phyloP scores from a whole-genome alignment of 2,329 filamentous ascomycete species.

The Emmonsiellopsis sp. region DNA sequence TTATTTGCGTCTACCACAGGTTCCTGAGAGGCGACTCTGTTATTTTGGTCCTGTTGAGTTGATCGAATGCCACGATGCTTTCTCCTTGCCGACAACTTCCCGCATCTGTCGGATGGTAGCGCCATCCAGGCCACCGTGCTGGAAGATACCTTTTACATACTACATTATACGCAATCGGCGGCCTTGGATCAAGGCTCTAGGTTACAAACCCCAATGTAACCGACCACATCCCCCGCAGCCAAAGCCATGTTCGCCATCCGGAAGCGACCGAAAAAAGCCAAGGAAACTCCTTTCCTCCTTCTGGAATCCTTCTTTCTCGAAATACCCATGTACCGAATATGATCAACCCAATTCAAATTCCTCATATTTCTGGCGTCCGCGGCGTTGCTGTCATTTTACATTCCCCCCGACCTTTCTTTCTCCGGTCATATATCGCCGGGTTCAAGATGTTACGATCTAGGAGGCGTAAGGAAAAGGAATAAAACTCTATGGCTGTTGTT shows the following conservation, averaged over 20 bases:
- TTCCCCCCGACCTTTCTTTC: background rate
- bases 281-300: background rate
- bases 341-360: background rate
- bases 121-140: background rate
- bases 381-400: constrained; percentile 2
- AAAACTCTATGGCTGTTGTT: no score
- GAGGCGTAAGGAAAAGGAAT: no score
- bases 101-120: background rate
- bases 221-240: no score
- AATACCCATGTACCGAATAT: background rate
- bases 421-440: no score
- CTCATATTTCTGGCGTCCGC: constrained; percentile 1
- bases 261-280: background rate
- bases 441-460: no score
- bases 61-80: constrained; percentile 17
- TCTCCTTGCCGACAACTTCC: background rate
- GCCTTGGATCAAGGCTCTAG: background rate
- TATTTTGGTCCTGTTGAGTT: constrained; percentile 77
- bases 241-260: background rate
- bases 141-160: background rate
- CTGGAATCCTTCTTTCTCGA: background rate
- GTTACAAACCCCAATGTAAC: background rate
- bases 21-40: constrained; percentile 82
- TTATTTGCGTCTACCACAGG: constrained; percentile 36
- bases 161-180: background rate